phyloP scores from a whole-genome alignment of 2,329 filamentous ascomycete species.

The Harringtonia lauricola region DNA sequence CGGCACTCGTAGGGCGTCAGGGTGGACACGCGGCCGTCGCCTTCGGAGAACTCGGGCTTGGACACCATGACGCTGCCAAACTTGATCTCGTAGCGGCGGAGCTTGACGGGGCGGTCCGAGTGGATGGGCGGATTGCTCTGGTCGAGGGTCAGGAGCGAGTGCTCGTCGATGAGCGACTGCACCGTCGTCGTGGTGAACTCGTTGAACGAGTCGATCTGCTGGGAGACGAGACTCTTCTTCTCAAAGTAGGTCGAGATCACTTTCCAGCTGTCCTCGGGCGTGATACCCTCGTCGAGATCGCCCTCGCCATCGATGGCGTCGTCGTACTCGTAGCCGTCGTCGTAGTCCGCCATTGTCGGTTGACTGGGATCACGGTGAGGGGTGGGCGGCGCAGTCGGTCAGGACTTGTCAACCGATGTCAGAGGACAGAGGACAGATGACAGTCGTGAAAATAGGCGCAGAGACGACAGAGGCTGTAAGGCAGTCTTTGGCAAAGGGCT shows the following conservation, averaged over 20 bases:
- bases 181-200: constrained; percentile 92
- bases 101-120: constrained; percentile 68
- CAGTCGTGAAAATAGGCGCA: too few relatives aligned
- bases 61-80: constrained; percentile 86
- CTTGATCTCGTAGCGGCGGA: constrained; percentile 89
- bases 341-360: constrained; percentile 44
- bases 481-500: neutral
- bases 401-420: too few relatives aligned
- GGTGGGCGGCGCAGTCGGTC: neutral
- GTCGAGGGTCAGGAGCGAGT: constrained; percentile 84
- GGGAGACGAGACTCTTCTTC: constrained; percentile 86
- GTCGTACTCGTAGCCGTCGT: constrained; percentile 34
- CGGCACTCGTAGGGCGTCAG: constrained; percentile 92
- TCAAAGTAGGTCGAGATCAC: constrained; percentile 98
- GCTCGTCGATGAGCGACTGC: constrained; percentile 89
- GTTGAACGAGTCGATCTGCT: constrained; percentile 97
- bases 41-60: constrained; percentile 83
- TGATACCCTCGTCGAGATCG: constrained; percentile 65
- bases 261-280: constrained; percentile 95
- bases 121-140: constrained; percentile 72
- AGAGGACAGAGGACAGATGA: too few relatives aligned
- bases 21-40: constrained; percentile 75
- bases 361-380: too few relatives aligned
- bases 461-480: neutral
- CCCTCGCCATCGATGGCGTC: constrained; percentile 52